Evolutionary conservation across 2,329 filamentous ascomycete species (phyloP).

Genomic region (Alternaria sp.): DNA sequence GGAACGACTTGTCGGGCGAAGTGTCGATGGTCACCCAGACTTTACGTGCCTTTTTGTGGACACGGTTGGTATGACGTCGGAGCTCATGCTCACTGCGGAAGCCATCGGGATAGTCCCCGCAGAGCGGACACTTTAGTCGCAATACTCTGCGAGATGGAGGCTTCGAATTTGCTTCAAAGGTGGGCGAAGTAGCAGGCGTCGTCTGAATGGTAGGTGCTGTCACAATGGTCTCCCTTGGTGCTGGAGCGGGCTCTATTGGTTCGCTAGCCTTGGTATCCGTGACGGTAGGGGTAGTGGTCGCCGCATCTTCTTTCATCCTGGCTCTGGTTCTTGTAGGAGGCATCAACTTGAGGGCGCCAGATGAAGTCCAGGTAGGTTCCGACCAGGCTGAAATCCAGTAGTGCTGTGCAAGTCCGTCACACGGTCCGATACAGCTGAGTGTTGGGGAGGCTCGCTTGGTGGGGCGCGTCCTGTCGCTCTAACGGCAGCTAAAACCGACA

Average conservation of each 20-base stretch:
- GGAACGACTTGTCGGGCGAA: constrained; percentile 66
- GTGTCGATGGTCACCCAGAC: constrained; percentile 71
- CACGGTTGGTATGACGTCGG: constrained; percentile 61
- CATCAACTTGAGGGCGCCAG: constrained; percentile 30
- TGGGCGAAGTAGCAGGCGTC: constrained; percentile 40
- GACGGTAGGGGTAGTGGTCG: constrained; percentile 28
- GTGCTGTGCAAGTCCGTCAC: constrained; percentile 13
- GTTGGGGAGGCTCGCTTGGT: constrained; percentile 32
- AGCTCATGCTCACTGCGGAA: constrained; percentile 85
- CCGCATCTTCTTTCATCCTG: constrained; percentile 43
- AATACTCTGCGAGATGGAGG: constrained; percentile 41
- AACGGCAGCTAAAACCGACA: constrained; percentile 38
- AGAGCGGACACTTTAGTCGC: constrained; percentile 64
- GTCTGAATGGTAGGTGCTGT: constrained; percentile 35
- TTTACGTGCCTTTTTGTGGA: constrained; percentile 68
- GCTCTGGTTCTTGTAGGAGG: constrained; percentile 42
- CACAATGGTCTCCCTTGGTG: constrained; percentile 38
- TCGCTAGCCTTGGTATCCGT: constrained; percentile 31
- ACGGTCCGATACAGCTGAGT: constrained; percentile 23
- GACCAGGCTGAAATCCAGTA: constrained; percentile 18
- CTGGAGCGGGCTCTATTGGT: constrained; percentile 29
- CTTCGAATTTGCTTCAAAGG: constrained; percentile 37
- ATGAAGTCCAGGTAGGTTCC: constrained; percentile 8
- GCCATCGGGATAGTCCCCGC: constrained; percentile 75
- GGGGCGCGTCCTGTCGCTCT: constrained; percentile 35